Evolutionary conservation across 164 flowering plant species (phyloP), one percentile per base, ranked within the genome.

Genomic region (Brasenia schreberi): DNA sequence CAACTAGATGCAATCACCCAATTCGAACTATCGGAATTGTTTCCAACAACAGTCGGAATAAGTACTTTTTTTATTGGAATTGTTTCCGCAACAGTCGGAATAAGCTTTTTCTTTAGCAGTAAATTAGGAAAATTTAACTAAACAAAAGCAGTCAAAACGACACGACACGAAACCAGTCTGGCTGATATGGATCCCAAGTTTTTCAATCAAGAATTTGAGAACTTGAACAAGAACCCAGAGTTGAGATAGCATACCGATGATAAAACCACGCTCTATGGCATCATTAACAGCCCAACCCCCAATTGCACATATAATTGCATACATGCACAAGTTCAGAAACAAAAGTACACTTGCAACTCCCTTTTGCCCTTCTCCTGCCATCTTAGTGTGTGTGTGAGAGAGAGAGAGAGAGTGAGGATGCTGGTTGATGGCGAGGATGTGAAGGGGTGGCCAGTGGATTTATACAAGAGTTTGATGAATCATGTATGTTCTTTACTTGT

Each of bases 271-370:
- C 58, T 93, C 82, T 23, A 90, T 88, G 0, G 98, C 94, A 61
- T 68, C 53, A 43, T 93, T 87, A 71, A 88, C 72, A 0, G 96
- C 96, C 97, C 97, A 93, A 0, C 85, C 88, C 62, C 94, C 96
- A 27, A 93, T 87, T 62, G 85, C 85, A n/a, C 84, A 66, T 39
- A 93, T 77, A 4, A 90, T 73, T 33, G 67, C 81, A 68, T 82
- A 88, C 98, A 93, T 90, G 77, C 97, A 93, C 72, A 93, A 84
- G 70, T 93, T 93, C 44, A 93, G 89, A 45, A 77, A 27, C 71
- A 90, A 64, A 76, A 93, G 92, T 42, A 81, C 64, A 3, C 71
- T 17, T 6, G 89, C 96, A 9, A 76, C 75, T 5, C 85, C 73
- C 69, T 83, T 90, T 64, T 79, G n/a, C 72, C 76, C 81, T 62